Percentiles rank a stretch among this genome's conserved stretches.
Conservation (phyloP, 352 stramenopile species). For the Peronosclerospora sorghi region DNA sequence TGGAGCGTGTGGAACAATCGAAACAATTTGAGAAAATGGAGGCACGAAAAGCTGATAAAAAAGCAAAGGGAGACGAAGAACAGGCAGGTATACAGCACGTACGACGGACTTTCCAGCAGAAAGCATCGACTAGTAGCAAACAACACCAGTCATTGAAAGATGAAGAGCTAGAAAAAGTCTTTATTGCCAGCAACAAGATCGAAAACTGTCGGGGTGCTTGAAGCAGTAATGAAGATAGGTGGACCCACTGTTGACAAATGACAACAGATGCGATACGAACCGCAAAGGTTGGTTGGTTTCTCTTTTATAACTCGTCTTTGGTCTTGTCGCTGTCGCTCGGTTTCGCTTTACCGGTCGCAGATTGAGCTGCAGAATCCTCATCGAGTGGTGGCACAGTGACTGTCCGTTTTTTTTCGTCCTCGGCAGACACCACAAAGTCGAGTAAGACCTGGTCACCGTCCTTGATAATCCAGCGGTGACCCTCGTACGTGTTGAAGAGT, state of each 20-base stretch:
- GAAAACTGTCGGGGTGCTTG: conserved; percentile 51
- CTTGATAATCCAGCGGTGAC: conserved; percentile 65
- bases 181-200: conserved; percentile 27
- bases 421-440: conserved; percentile 32
- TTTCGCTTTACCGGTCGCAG: conserved; percentile 1
- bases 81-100: conserved; percentile 29
- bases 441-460: conserved; percentile 39
- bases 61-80: conserved; percentile 8
- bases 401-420: conserved; percentile 39
- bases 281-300: neutral
- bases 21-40: conserved; percentile 83
- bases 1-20: conserved; percentile 80
- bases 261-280: too few species aligned
- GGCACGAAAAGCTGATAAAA: conserved; percentile 49
- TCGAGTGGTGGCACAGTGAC: conserved; percentile 29
- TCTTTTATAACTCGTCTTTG: conserved; percentile 38
- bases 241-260: too few species aligned
- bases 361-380: conserved; percentile 4
- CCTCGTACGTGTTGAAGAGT: conserved; percentile 53
- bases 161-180: conserved; percentile 50
- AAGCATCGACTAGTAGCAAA: conserved; percentile 58
- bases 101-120: conserved; percentile 69
- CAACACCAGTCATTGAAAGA: conserved; percentile 45
- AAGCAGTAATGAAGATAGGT: neutral
- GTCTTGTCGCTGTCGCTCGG: conserved; percentile 2